Evolutionary conservation across 345 rosid genomes (phyloP).

Genomic region (Bruguiera sexangula): DNA sequence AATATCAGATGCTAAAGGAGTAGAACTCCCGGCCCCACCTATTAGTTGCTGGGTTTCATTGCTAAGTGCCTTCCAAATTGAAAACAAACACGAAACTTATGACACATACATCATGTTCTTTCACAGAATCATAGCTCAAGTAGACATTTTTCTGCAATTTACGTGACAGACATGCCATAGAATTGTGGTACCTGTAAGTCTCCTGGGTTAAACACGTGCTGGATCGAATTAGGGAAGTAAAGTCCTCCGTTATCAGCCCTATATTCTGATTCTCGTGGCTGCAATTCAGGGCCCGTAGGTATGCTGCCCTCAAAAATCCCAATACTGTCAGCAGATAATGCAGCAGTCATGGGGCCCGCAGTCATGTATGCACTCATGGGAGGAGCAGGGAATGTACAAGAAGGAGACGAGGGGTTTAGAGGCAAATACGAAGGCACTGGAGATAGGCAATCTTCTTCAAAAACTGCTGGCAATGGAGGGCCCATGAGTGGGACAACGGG

Average conservation of each 20-base stretch:
- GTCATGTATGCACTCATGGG: constrained; percentile 39
- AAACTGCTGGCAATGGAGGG: constrained; percentile 40
- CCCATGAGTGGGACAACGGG: constrained; percentile 30
- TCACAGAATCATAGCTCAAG: too few relatives aligned
- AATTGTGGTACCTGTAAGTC: constrained; percentile 59
- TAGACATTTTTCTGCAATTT: too few relatives aligned
- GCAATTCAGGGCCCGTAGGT: constrained; percentile 47
- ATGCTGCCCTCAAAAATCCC: constrained; percentile 39
- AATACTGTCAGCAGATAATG: constrained; percentile 43
- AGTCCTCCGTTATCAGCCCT: constrained; percentile 67
- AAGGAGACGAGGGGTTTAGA: constrained; percentile 54
- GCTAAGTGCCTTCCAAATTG: constrained; percentile 40
- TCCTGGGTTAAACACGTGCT: constrained; percentile 43
- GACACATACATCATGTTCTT: background rate
- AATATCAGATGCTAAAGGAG: constrained; percentile 57
- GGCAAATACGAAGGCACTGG: constrained; percentile 62
- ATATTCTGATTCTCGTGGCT: constrained; percentile 49
- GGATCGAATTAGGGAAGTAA: constrained; percentile 46
- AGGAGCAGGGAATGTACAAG: constrained; percentile 48
- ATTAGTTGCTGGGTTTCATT: constrained; percentile 47
- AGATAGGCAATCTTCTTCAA: constrained; percentile 74
- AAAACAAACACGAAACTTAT: background rate
- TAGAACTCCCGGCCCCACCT: constrained; percentile 30
- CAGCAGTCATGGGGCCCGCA: constrained; percentile 34
- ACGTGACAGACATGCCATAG: too few relatives aligned